Base-by-base conservation (phyloP, 2,329 filamentous ascomycete genomes). In the Apiospora aurea region DNA sequence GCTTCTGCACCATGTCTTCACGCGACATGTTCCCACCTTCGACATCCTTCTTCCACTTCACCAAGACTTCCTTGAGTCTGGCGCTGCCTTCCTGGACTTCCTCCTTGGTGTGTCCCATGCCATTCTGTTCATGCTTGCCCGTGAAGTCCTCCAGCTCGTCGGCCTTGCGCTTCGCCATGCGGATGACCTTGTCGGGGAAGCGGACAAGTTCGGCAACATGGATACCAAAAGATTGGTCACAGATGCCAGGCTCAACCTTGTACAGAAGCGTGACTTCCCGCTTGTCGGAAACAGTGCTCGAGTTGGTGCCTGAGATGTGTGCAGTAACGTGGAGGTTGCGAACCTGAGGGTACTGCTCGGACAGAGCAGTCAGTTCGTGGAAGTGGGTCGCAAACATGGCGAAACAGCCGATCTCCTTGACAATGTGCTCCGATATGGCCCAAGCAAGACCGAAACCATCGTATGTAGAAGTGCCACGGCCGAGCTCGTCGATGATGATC, bases 111-210 rank as follows among this genome's bases (percentile, higher is more conserved):
- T 94, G 94, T 76, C 89, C 84, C 61, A 88, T 82, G 10, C 86
- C 85, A 14, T 49, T 82, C 64, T 87, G 87, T 74, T 93, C 91
- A 77, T 94, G 91, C 83, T 95, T 95, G 69, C 89, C 89, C 0
- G 93, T 93, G 78, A 99, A 99, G 81, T 99, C 96, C 81, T 99
- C 96, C 47, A 99, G 87, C 86, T 99, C 97, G 81, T 98, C 96
- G 0, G 96, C 96, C 85, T 99, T 99, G 77, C 96, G 90, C 84
- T 97, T 97, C n/a, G 96, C 96, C 97, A 99, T 99, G 75, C 95
- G 94, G 73, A 99, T 93, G 21, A 99, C 97, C 84, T 99, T 99
- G 77, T 94, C 92, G 0, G 96, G 96, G 84, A 99, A 99, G 64
- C 95, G 91, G 26, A 99, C 96, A 7, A 99, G 89, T 84, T 99